Evolutionary conservation across 768 basidiomycete species (phyloP).

Genomic region (Mycena leptocephala): DNA sequence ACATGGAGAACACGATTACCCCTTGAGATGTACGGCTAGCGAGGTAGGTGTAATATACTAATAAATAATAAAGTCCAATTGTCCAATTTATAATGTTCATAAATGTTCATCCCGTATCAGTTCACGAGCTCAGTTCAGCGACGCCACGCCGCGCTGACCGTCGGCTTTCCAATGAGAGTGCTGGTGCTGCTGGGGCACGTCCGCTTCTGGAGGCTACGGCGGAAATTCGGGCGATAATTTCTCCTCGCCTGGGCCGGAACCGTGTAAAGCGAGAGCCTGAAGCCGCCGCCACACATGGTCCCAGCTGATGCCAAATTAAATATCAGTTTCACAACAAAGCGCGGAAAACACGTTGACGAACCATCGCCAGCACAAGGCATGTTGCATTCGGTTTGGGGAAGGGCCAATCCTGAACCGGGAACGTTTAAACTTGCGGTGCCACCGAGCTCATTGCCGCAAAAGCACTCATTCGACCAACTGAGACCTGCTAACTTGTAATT

Average conservation of each 20-base stretch:
- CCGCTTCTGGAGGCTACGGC: constrained; percentile 26
- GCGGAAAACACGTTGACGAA: constrained; percentile 15
- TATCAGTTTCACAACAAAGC: constrained; percentile 15
- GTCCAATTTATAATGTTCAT: constrained; percentile 22
- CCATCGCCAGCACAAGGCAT: constrained; percentile 25
- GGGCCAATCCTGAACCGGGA: constrained; percentile 1
- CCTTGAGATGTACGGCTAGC: constrained; percentile 20
- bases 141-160: constrained; percentile 21
- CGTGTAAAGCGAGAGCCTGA: constrained; percentile 24
- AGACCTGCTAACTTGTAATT: constrained; percentile 8
- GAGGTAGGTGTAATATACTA: constrained; percentile 19
- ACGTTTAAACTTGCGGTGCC: background rate
- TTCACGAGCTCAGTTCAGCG: constrained; percentile 19
- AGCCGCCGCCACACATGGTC: constrained; percentile 24
- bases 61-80: constrained; percentile 28
- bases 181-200: constrained; percentile 25
- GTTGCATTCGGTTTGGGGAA: constrained; percentile 13
- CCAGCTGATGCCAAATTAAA: constrained; percentile 15
- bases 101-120: constrained; percentile 21
- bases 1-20: constrained; percentile 26
- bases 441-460: constrained; percentile 11
- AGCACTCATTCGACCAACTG: constrained; percentile 1
- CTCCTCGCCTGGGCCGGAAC: constrained; percentile 21
- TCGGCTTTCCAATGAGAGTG: constrained; percentile 21
- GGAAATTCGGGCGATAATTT: constrained; percentile 9